Evolutionary conservation across 306 rosid species (phyloP).

Genomic region (Cucumis melo): DNA sequence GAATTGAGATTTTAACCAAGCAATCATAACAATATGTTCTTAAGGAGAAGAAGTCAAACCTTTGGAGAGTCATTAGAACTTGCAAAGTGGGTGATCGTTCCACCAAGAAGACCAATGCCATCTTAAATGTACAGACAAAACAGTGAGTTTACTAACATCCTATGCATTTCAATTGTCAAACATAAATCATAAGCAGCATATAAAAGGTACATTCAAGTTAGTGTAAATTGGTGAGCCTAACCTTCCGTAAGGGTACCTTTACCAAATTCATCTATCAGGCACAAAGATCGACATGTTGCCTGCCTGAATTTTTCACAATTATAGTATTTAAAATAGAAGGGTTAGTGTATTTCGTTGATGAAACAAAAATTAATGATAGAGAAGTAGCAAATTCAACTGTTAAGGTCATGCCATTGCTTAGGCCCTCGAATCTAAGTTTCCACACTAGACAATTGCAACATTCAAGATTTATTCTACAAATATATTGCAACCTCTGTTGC

Average conservation of each 20-base stretch:
- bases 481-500: background rate
- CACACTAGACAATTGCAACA: background rate
- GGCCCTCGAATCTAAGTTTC: background rate
- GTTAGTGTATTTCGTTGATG: background rate
- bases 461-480: background rate
- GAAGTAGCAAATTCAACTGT: conserved; percentile 2
- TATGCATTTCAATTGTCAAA: conserved; percentile 3
- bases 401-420: background rate
- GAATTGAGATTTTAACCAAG: background rate
- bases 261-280: conserved; percentile 91
- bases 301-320: conserved; percentile 38
- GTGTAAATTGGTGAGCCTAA: conserved; percentile 28
- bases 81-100: conserved; percentile 64
- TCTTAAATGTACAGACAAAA: conserved; percentile 41
- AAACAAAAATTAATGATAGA: background rate
- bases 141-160: conserved; percentile 7
- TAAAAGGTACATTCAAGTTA: background rate
- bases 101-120: conserved; percentile 89
- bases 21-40: background rate
- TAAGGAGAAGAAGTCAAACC: conserved; percentile 35
- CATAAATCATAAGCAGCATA: background rate
- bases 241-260: conserved; percentile 98
- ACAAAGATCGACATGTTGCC: conserved; percentile 68
- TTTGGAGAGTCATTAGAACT: conserved; percentile 59
- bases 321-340: background rate